phyloP scores from a whole-genome alignment of 768 basidiomycete genomes.

The Kwoniella dendrophila region DNA sequence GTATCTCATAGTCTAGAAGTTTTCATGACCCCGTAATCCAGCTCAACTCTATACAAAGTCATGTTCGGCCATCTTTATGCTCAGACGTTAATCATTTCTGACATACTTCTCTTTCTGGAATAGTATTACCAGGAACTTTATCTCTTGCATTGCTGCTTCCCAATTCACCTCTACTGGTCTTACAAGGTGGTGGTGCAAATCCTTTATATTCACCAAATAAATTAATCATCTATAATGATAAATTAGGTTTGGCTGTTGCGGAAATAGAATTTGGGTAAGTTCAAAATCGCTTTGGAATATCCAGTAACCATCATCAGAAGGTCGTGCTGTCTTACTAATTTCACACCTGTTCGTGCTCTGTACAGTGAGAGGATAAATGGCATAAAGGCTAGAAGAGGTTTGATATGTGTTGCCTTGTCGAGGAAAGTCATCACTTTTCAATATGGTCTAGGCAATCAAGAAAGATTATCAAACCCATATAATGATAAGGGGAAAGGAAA shows the following conservation, averaged over 20 bases:
- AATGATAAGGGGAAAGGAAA: constrained; percentile 24
- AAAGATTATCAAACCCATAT: not conserved
- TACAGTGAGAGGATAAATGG: constrained; percentile 44
- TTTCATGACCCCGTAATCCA: not conserved
- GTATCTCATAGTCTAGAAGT: constrained; percentile 2
- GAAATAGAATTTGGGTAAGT: constrained; percentile 51
- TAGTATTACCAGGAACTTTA: constrained; percentile 52
- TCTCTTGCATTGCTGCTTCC: constrained; percentile 38
- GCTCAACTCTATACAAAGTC: constrained; percentile 1
- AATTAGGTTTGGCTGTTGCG: constrained; percentile 37
- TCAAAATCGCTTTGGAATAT: not conserved
- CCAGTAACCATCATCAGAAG: not conserved
- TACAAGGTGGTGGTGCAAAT: constrained; percentile 53
- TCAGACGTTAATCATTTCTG: not conserved
- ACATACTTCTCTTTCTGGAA: constrained; percentile 2
- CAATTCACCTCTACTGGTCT: constrained; percentile 49
- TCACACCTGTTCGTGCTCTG: not conserved
- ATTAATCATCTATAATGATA: constrained; percentile 53
- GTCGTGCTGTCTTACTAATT: not conserved
- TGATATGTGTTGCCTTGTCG: constrained; percentile 43
- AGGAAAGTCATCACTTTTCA: constrained; percentile 47
- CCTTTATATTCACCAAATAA: constrained; percentile 57
- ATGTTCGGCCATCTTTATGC: not conserved
- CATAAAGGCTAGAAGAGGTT: constrained; percentile 29
- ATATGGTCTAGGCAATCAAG: constrained; percentile 29